A percentile compares a stretch with the other conserved stretches of the same genome.
Conservation (phyloP, 2,329 filamentous ascomycete genomes). For the Alternaria incomplexa region DNA sequence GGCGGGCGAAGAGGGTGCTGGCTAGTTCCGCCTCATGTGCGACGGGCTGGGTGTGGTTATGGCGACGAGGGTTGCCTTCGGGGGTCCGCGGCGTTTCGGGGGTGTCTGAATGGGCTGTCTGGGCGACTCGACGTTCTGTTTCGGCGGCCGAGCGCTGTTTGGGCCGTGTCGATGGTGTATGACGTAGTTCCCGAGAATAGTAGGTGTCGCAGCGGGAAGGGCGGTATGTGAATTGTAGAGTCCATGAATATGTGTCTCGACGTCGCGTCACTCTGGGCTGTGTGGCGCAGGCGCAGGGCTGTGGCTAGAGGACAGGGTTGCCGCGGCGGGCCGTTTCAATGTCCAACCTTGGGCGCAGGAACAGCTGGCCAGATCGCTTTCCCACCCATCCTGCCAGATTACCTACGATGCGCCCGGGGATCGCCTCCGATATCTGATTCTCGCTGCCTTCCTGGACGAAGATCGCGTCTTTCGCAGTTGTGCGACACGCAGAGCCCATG, state of each 20-base stretch:
- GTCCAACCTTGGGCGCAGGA: constrained; percentile 15
- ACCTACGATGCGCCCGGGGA: constrained; percentile 27
- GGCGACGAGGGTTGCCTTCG: constrained; percentile 20
- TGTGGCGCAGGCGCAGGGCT: constrained; percentile 10
- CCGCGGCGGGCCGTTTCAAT: constrained; percentile 12
- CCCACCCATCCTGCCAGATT: constrained; percentile 12
- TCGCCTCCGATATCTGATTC: constrained; percentile 32
- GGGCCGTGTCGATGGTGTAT: not conserved
- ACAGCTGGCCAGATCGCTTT: constrained; percentile 38
- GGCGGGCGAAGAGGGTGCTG: constrained; percentile 8
- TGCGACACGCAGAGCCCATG: constrained; percentile 15
- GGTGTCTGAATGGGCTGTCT: constrained; percentile 14
- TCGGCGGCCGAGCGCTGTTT: not conserved
- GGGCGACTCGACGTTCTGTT: constrained; percentile 22
- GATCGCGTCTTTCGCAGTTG: constrained; percentile 4
- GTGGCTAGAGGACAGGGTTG: constrained; percentile 14
- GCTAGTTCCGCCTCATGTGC: constrained; percentile 21
- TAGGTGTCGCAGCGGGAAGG: not conserved
- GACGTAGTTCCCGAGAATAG: not conserved
- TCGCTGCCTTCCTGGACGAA: constrained; percentile 13
- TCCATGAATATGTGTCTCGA: not conserved
- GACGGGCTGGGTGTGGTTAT: not conserved
- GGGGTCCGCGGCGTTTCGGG: constrained; percentile 32
- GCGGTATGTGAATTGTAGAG: constrained; percentile 1
- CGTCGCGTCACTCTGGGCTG: constrained; percentile 2